Conservation (phyloP, 306 rosid genomes). For the Cucurbita ficifolia region DNA sequence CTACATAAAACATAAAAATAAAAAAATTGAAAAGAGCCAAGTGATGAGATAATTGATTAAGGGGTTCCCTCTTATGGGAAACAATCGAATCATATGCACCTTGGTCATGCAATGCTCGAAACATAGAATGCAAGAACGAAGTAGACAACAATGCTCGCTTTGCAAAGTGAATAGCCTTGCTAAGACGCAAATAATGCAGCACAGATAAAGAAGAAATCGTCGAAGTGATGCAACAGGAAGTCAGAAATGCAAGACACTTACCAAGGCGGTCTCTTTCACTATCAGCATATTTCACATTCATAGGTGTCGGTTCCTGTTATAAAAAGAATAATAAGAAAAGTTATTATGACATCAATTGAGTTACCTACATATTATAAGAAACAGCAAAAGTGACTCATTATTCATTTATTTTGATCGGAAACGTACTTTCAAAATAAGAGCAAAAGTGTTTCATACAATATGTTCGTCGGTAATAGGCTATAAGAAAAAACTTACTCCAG, state of each 20-base stretch:
- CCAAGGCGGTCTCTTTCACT: slow-evolving; percentile 51
- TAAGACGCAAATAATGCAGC: background rate
- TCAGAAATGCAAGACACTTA: slow-evolving; percentile 17
- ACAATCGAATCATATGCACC: background rate
- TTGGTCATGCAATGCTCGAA: background rate
- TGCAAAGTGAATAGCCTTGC: background rate
- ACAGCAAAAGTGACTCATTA: slow-evolving; percentile 1
- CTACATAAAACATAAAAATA: slow-evolving; percentile 25
- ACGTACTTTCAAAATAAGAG: background rate
- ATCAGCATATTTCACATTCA: slow-evolving; percentile 71
- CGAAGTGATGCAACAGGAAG: background rate
- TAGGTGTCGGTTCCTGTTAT: slow-evolving; percentile 38
- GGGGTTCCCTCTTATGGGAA: background rate
- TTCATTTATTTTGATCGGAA: background rate
- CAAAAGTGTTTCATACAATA: background rate
- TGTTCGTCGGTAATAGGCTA: no score
- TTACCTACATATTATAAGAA: slow-evolving; percentile 12
- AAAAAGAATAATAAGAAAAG: slow-evolving; percentile 5
- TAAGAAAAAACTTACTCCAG: slow-evolving; percentile 40
- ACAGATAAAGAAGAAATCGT: background rate
- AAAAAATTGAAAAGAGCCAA: slow-evolving; percentile 9
- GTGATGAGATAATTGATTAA: background rate
- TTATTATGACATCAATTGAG: slow-evolving; percentile 3
- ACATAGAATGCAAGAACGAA: background rate
- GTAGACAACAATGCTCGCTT: background rate